A percentile compares a stretch with the other conserved stretches of the same genome.
phyloP scores from a whole-genome alignment of 805 yeast species.

The Wickerhamiella cacticola region DNA sequence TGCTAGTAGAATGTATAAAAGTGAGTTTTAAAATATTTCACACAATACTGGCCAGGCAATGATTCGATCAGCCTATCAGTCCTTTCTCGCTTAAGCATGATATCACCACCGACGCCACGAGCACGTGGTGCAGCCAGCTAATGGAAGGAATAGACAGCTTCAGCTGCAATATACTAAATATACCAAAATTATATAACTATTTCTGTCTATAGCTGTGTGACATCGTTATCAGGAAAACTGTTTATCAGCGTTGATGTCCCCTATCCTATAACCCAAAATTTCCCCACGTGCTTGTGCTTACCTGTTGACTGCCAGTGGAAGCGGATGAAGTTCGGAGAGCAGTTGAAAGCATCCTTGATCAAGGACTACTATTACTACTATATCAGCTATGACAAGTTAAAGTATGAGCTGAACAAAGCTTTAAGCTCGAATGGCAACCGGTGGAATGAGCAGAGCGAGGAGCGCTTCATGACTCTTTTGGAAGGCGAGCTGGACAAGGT shows the following conservation, averaged over 20 bases:
- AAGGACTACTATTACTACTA: conserved; percentile 86
- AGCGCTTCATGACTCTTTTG: conserved; percentile 57
- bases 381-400: conserved; percentile 81
- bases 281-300: conserved; percentile 11
- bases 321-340: conserved; percentile 90
- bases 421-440: conserved; percentile 39
- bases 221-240: background rate
- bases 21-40: too few species aligned
- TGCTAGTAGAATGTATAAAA: too few species aligned
- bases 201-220: too few species aligned
- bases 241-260: too few species aligned
- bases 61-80: too few species aligned
- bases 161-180: too few species aligned
- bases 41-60: too few species aligned
- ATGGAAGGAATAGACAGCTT: too few species aligned
- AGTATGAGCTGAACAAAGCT: conserved; percentile 63
- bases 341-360: conserved; percentile 74
- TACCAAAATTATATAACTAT: too few species aligned
- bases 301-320: background rate
- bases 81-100: too few species aligned
- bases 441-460: conserved; percentile 76
- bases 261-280: background rate
- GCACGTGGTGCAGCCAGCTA: too few species aligned
- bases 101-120: too few species aligned
- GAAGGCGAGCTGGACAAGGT: conserved; percentile 88